phyloP scores from a whole-genome alignment of 495 filamentous ascomycete species.

The Lasiosphaeria miniovina region DNA sequence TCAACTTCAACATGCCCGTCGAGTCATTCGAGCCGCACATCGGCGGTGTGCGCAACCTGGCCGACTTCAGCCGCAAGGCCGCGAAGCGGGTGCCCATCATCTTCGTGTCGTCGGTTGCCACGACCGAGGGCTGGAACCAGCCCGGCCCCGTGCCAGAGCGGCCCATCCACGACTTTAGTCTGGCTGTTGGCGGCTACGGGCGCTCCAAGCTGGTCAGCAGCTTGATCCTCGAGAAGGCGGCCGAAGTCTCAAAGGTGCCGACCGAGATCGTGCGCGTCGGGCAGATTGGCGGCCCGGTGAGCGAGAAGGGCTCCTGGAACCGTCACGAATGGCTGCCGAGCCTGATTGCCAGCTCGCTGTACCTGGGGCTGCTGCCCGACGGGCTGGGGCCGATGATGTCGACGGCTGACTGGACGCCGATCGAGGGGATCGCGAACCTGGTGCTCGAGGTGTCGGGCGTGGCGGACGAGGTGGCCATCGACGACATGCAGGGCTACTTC shows the following conservation, averaged over 20 bases:
- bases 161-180: slow-evolving; percentile 39
- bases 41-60: slow-evolving; percentile 49
- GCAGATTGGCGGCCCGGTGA: slow-evolving; percentile 53
- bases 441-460: slow-evolving; percentile 38
- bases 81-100: slow-evolving; percentile 44
- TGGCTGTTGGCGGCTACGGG: slow-evolving; percentile 50
- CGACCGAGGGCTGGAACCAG: slow-evolving; percentile 36
- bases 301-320: slow-evolving; percentile 50
- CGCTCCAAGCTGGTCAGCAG: slow-evolving; percentile 55
- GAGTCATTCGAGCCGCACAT: slow-evolving; percentile 56
- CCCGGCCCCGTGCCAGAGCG: slow-evolving; percentile 44
- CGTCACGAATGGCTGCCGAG: slow-evolving; percentile 57
- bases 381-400: slow-evolving; percentile 35
- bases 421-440: slow-evolving; percentile 42
- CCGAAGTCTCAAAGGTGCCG: slow-evolving; percentile 35
- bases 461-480: slow-evolving; percentile 19
- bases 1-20: slow-evolving; percentile 59
- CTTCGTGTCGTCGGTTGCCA: slow-evolving; percentile 55
- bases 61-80: slow-evolving; percentile 49
- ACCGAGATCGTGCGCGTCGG: slow-evolving; percentile 53
- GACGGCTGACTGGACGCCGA: slow-evolving; percentile 54
- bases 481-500: slow-evolving; percentile 41
- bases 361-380: slow-evolving; percentile 40
- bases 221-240: slow-evolving; percentile 46
- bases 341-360: slow-evolving; percentile 42